These are phyloP conservation scores for Dovyalis caffra DNA, from an alignment of 345 rosid species.

Conservation along the genomic window DNA sequence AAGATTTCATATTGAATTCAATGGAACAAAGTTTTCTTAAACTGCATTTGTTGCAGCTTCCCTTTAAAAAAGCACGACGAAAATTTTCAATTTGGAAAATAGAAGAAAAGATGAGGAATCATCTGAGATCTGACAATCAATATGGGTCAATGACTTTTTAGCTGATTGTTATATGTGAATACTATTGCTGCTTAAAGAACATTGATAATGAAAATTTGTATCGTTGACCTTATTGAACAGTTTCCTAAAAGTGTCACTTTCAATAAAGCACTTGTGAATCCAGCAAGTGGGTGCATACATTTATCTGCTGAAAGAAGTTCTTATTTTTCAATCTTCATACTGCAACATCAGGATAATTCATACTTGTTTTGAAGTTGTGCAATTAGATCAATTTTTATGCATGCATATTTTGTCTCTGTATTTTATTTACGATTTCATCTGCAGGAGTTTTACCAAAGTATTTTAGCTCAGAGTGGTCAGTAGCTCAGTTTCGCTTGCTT, in stretches of 20 bases:
- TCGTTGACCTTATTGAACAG: not conserved
- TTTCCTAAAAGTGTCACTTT: not conserved
- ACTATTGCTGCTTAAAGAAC: not conserved
- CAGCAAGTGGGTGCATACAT: not conserved
- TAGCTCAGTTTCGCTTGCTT: conserved; percentile 80
- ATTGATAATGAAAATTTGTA: not conserved
- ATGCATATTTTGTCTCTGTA: not conserved
- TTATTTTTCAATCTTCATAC: not conserved
- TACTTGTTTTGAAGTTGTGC: not conserved
- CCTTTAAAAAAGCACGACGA: not conserved
- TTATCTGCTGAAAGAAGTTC: not conserved
- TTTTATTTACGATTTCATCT: not conserved
- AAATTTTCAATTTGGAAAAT: not conserved
- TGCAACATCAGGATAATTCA: not conserved
- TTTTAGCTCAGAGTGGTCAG: conserved; percentile 98
- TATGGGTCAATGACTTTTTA: not conserved
- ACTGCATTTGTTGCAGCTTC: not conserved
- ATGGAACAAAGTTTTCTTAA: not conserved
- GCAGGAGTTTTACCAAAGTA: conserved; percentile 94
- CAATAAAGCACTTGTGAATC: not conserved
- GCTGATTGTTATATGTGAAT: not conserved
- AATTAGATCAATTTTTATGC: too few species aligned
- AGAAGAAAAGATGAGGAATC: not conserved
- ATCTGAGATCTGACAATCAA: not conserved
- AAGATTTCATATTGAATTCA: not conserved